These are phyloP conservation scores for Arabidopsis suecica DNA, from an alignment of 345 rosid species.

Conservation along the genomic window DNA sequence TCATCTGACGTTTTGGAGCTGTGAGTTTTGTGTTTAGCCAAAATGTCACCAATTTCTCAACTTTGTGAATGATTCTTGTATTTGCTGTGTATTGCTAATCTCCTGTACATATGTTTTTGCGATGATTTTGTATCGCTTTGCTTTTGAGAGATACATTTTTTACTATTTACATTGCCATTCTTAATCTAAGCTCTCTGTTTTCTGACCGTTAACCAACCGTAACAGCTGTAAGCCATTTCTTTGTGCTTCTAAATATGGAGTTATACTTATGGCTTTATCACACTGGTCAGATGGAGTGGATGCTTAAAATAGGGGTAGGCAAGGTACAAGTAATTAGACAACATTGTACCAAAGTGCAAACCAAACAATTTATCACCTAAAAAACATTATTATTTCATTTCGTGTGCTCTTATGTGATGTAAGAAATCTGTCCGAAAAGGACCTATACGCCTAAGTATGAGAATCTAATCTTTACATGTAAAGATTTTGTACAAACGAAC, in stretches of 20 bases:
- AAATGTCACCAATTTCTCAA: slow-evolving; percentile 1
- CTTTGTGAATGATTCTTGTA: slow-evolving; percentile 5
- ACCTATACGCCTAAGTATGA: not conserved
- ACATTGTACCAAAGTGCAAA: not conserved
- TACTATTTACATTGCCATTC: not conserved
- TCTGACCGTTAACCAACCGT: not conserved
- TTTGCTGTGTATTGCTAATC: not conserved
- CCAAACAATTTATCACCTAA: not conserved
- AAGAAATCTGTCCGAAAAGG: not conserved
- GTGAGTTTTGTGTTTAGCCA: slow-evolving; percentile 8
- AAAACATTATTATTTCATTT: not conserved
- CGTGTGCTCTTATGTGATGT: not conserved
- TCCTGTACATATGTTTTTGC: not conserved
- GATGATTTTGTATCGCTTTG: not conserved
- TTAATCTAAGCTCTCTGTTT: not conserved
- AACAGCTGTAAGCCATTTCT: not conserved
- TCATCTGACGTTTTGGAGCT: slow-evolving; percentile 15
- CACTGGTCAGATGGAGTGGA: not conserved
- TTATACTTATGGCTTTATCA: not conserved
- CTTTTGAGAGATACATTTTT: no score
- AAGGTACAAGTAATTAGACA: not conserved
- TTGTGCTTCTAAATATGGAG: not conserved
- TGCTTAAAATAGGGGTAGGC: not conserved
- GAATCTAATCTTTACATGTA: slow-evolving; percentile 25
- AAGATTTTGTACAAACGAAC: slow-evolving; percentile 15